Conservation (phyloP, 257 asterid species). For the Solanum sitiens region DNA sequence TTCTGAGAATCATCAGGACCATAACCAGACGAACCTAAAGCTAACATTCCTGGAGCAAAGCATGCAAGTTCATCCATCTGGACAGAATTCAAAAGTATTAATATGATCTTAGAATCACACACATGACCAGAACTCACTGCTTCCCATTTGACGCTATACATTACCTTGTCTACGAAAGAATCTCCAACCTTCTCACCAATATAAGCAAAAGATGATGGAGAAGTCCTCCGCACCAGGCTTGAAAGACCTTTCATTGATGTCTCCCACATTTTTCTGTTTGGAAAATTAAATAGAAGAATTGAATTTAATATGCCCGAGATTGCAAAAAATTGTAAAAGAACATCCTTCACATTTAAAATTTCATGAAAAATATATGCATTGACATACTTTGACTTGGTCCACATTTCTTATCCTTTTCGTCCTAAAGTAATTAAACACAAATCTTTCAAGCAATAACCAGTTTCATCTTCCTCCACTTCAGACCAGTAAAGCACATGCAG, state of each 20-base stretch:
- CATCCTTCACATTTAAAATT: neutral
- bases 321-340: neutral
- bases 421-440: neutral
- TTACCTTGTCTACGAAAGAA: slow-evolving; percentile 77
- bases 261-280: slow-evolving; percentile 96
- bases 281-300: neutral
- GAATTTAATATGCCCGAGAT: neutral
- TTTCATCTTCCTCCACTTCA: neutral
- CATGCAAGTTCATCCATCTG: slow-evolving; percentile 99
- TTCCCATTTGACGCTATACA: neutral
- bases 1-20: slow-evolving; percentile 72
- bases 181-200: slow-evolving; percentile 77
- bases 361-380: neutral
- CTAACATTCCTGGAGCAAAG: slow-evolving; percentile 98
- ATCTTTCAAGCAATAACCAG: neutral
- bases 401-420: neutral
- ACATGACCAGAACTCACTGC: neutral
- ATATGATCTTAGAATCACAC: neutral
- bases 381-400: neutral
- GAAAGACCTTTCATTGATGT: slow-evolving; percentile 87
- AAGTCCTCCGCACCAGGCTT: slow-evolving; percentile 87
- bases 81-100: slow-evolving; percentile 13
- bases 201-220: slow-evolving; percentile 81
- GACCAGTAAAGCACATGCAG: neutral
- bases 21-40: slow-evolving; percentile 85